Percentiles rank a stretch among this genome's conserved stretches.
Evolutionary conservation across 331 rosid genomes (phyloP).

Genomic region (Dryas integrifolia): DNA sequence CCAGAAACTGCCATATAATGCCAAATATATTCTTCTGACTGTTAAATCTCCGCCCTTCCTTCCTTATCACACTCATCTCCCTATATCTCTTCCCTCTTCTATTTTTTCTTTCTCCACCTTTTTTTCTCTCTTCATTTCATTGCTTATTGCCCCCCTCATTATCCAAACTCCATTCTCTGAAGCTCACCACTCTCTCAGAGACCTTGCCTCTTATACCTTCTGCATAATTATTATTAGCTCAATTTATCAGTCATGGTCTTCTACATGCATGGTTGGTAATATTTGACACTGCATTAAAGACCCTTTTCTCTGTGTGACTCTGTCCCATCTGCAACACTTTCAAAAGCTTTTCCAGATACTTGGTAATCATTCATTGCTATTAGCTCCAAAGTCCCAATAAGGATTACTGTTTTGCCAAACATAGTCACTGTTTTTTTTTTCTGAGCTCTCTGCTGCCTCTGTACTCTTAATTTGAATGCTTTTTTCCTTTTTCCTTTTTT

Average conservation of each 20-base stretch:
- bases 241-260: background rate
- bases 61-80: slow-evolving; percentile 74
- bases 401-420: background rate
- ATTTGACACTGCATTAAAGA: background rate
- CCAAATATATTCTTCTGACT: slow-evolving; percentile 49
- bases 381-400: background rate
- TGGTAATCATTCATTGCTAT: slow-evolving; percentile 30
- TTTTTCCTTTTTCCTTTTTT: background rate
- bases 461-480: background rate
- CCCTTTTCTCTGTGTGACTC: background rate
- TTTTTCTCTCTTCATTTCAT: slow-evolving; percentile 3
- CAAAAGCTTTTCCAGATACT: slow-evolving; percentile 9
- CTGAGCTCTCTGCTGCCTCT: background rate
- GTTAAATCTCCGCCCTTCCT: slow-evolving; percentile 94
- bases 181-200: slow-evolving; percentile 27
- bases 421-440: background rate
- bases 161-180: slow-evolving; percentile 46
- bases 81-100: slow-evolving; percentile 39
- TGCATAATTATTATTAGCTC: background rate
- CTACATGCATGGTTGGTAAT: slow-evolving; percentile 9
- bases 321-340: background rate
- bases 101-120: slow-evolving; percentile 27
- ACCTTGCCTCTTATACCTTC: slow-evolving; percentile 20
- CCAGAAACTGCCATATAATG: slow-evolving; percentile 41
- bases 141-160: slow-evolving; percentile 29